Evolutionary conservation across 495 filamentous ascomycete species (phyloP).

Genomic region (Xylaria intraflava): DNA sequence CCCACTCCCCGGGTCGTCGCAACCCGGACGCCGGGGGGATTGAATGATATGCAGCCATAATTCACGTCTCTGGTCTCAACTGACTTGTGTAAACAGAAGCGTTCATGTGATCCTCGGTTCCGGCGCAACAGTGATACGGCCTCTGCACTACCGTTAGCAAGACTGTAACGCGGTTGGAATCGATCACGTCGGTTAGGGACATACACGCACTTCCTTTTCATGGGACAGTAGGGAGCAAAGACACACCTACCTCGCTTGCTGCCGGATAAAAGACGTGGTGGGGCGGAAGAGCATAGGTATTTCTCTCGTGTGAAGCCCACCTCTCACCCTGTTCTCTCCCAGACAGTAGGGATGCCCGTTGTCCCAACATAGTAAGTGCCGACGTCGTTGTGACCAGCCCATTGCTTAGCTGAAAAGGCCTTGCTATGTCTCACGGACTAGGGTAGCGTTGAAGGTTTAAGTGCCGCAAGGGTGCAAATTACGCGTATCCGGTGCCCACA

Average conservation of each 20-base stretch:
- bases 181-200: not conserved
- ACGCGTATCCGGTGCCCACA: too few relatives aligned
- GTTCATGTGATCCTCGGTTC: not conserved
- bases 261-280: not conserved
- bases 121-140: not conserved
- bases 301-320: too few relatives aligned
- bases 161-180: not conserved
- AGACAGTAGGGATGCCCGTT: too few relatives aligned
- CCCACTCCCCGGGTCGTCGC: constrained; percentile 1
- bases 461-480: too few relatives aligned
- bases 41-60: constrained; percentile 15
- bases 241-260: not conserved
- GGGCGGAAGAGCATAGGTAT: not conserved
- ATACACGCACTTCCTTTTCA: not conserved
- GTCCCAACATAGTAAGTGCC: not conserved
- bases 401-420: not conserved
- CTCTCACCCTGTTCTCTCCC: too few relatives aligned
- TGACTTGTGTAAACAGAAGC: not conserved
- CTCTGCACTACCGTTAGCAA: not conserved
- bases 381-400: not conserved
- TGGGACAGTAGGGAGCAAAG: not conserved
- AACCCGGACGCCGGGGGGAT: not conserved
- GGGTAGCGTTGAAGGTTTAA: too few relatives aligned
- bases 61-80: not conserved
- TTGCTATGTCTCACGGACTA: not conserved